phyloP scores from a whole-genome alignment of 2,329 filamentous ascomycete species.

The Sarocladium brachiariae region DNA sequence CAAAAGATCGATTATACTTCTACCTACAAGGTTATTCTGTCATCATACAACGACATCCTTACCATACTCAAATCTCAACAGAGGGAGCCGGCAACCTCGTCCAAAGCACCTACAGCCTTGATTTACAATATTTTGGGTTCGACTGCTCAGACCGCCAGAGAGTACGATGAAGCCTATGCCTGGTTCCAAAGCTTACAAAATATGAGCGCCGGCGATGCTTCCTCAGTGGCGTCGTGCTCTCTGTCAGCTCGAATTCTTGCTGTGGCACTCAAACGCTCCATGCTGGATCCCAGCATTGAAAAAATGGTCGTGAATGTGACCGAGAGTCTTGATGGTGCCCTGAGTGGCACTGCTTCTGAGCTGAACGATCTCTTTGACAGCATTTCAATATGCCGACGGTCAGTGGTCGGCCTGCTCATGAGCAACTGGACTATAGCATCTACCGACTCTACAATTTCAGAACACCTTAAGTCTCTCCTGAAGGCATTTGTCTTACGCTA shows the following conservation, averaged over 20 bases:
- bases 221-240: conserved; percentile 43
- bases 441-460: conserved; percentile 11
- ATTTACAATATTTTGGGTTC: conserved; percentile 49
- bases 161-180: conserved; percentile 42
- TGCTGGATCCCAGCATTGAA: conserved; percentile 29
- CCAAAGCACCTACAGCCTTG: conserved; percentile 36
- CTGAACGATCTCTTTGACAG: conserved; percentile 55
- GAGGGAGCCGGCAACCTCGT: conserved; percentile 26
- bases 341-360: conserved; percentile 52
- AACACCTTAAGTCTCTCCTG: conserved; percentile 31
- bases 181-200: conserved; percentile 45
- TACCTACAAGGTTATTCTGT: conserved; percentile 28
- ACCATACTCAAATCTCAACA: conserved; percentile 26
- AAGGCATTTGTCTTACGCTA: conserved; percentile 51
- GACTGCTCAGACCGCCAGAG: conserved; percentile 37
- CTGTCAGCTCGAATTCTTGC: conserved; percentile 49
- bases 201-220: conserved; percentile 33
- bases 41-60: conserved; percentile 25
- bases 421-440: conserved; percentile 17
- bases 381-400: conserved; percentile 48
- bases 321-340: conserved; percentile 48
- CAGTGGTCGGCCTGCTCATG: conserved; percentile 42
- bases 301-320: conserved; percentile 40
- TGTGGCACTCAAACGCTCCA: conserved; percentile 41
- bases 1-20: conserved; percentile 29